Evolutionary conservation across 1,139 yeast species (phyloP), one percentile per base, ranked within the genome.

Genomic region (Saccharomyces pastorianus): DNA sequence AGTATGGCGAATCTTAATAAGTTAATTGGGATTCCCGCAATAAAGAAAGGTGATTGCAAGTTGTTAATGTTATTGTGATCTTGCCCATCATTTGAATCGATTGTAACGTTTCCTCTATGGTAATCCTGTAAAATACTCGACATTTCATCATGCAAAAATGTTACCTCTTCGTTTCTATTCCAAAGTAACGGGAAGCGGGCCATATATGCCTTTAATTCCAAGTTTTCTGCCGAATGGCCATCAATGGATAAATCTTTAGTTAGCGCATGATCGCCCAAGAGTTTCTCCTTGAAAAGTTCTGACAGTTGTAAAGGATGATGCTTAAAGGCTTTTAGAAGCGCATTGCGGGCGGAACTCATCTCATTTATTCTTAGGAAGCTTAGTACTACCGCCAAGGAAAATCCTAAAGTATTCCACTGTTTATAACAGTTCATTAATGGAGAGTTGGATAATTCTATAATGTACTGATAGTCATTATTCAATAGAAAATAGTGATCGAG

Each of bases 401-500:
- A 66, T 0, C 91, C 88, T 0, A 95, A 88, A 0, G 93, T 85
- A 46, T 73, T 72, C 95, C 95, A 85, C 60, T 78, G 79, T 14
- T 67, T 68, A 63, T 86, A 85, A 0, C 84, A 75, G n/a, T 74
- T 77, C 3, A 77, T 73, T 49, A 85, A 71, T 2, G 85, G 78
- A 4, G 87, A 80, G 31, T 78, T 64, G 0, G 77, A 76, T 42
- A 88, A 71, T 27, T 80, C 78, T 17, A 82, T 73, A 60, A 89
- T 67, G 68, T 81, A 89, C 53, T 79, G 74, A 63, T 77, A 83
- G 58, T 87, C 88, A 47, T 79, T 84, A 51, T 88, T 77, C 72
- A 83, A 74, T 8, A 88, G 73, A 5, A 93, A 85, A 65, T 87
- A 89, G 64, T 80, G 85, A 67, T 89, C 96, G 61, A 89, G 83